These are phyloP conservation scores for Cytauxzoon felis DNA, from an alignment of 169 alveolate genomes.

Conservation along the genomic window DNA sequence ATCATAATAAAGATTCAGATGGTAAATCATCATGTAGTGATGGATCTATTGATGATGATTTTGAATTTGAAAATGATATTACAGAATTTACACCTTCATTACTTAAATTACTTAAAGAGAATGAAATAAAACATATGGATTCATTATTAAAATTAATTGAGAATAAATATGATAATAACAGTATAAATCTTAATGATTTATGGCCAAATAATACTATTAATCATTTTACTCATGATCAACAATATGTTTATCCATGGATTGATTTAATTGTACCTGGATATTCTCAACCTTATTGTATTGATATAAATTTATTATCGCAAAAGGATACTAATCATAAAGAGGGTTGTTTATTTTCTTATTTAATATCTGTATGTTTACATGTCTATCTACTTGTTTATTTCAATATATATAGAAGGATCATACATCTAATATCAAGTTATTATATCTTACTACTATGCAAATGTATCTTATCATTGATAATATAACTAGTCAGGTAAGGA, in stretches of 20 bases:
- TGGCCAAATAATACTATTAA: not conserved
- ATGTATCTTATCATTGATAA: conserved; percentile 1
- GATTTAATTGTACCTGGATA: conserved; percentile 21
- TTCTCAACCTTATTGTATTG: conserved; percentile 18
- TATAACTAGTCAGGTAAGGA: conserved; percentile 8
- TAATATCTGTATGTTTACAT: not conserved
- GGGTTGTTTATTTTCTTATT: not conserved
- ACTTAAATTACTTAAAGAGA: conserved; percentile 4
- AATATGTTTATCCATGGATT: conserved; percentile 18
- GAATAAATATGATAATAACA: not conserved
- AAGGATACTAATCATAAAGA: not conserved
- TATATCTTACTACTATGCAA: conserved; percentile 19
- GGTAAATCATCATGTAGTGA: too few relatives aligned
- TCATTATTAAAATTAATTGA: conserved; percentile 1
- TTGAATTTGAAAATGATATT: too few relatives aligned
- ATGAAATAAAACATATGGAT: conserved; percentile 7
- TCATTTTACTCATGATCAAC: not conserved
- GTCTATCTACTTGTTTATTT: not conserved
- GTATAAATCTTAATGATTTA: not conserved
- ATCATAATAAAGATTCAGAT: too few relatives aligned
- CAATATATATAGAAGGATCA: conserved; percentile 9
- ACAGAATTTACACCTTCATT: too few relatives aligned
- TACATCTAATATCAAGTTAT: not conserved
- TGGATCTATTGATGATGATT: too few relatives aligned
- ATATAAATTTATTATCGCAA: not conserved